Evolutionary conservation across 495 filamentous ascomycete species (phyloP).

Genomic region (Daldinia childiae): DNA sequence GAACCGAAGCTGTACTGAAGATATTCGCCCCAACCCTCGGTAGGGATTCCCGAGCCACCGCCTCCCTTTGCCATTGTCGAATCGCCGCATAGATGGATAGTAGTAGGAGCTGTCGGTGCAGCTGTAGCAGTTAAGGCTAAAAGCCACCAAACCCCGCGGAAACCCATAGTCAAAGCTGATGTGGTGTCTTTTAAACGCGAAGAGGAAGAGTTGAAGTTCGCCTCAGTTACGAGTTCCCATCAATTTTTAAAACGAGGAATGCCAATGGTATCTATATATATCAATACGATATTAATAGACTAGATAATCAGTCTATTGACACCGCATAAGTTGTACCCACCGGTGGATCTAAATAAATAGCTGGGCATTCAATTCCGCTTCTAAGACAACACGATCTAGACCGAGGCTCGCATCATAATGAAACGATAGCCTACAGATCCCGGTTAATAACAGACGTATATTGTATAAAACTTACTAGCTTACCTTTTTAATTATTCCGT

Average conservation of each 20-base stretch:
- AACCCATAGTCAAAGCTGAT: conserved; percentile 13
- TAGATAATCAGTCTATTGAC: too few species aligned
- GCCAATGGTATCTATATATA: background rate
- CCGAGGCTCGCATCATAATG: conserved; percentile 10
- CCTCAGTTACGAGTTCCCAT: too few species aligned
- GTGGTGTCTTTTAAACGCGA: background rate
- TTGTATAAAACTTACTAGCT: background rate
- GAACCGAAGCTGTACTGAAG: conserved; percentile 46
- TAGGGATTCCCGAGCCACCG: conserved; percentile 45
- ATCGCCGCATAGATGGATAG: conserved; percentile 64
- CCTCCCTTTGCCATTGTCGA: conserved; percentile 62
- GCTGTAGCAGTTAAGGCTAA: conserved; percentile 21
- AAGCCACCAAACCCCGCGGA: conserved; percentile 10
- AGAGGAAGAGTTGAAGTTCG: too few species aligned
- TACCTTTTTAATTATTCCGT: conserved; percentile 14
- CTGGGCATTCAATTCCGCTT: background rate
- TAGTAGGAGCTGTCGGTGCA: conserved; percentile 23
- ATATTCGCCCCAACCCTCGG: conserved; percentile 54
- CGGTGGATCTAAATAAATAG: background rate
- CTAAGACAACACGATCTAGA: conserved; percentile 14
- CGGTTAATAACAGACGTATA: background rate
- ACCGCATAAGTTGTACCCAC: background rate
- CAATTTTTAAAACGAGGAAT: too few species aligned
- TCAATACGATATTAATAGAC: conserved; percentile 2
- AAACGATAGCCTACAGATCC: conserved; percentile 7